Evolutionary conservation across 2,329 filamentous ascomycete species (phyloP), one percentile per base, ranked within the genome.

Genomic region (Talaromyces sp.): DNA sequence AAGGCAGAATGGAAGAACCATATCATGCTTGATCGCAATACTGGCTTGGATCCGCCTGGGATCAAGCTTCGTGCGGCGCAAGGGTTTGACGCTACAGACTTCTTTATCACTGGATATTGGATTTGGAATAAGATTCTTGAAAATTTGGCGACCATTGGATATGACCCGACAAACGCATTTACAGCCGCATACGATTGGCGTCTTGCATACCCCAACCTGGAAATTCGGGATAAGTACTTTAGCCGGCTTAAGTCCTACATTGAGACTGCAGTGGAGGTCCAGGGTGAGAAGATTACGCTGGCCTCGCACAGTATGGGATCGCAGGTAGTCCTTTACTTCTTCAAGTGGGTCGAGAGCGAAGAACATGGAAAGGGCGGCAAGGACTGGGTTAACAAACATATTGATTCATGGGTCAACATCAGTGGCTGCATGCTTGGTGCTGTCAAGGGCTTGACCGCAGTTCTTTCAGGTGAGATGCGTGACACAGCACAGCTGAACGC

Each of bases 61-160:
- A 85, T 97, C 65, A 97, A 97, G 76, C 76, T 99, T 17, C 86
- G 94, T 33, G 91, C 94, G 8, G 92, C 94, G 0, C 94, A 97
- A 70, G 94, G 94, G 2, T 99, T 99, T 65, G 94, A 99, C 73
- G 94, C 94, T 2, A 92, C 94, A 10, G 94, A 99, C 74, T 99
- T 99, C 67, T 79, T 79, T 61, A 86, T 87, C 60, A 86, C 84
- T 2, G 85, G 86, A 4, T 99, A 99, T 75, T 99, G 94, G 94
- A 97, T 99, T 55, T 97, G 92, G 92, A 97, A 90, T 76, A 97
- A 97, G 75, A 97, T 99, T 55, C 81, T 99, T 45, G 94, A 99
- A 75, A 99, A 99, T 67, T 79, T 99, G 47, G 94, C 94, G 0
- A 94, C 91, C 0, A 89, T 99, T 53, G 94, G 94, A 13, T 99